These are phyloP conservation scores for Kitagawia praeruptora DNA, from an alignment of 129 eudicot genomes.

Conservation along the genomic window DNA sequence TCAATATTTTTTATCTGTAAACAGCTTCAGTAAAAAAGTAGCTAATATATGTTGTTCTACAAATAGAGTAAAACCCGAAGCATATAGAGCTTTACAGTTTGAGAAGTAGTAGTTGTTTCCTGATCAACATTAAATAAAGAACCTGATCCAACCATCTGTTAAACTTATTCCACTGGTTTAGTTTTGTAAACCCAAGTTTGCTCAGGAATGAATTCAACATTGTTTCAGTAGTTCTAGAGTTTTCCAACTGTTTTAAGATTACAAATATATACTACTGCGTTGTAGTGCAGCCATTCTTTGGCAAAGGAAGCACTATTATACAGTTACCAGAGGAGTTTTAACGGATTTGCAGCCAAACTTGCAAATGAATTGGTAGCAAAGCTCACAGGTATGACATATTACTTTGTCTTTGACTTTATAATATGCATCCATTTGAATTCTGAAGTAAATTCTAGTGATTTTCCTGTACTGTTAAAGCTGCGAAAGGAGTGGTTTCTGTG, in stretches of 20 bases:
- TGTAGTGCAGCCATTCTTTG: slow-evolving; percentile 11
- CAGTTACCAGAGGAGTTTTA: slow-evolving; percentile 31
- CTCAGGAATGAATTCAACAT: neutral
- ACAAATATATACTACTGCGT: neutral
- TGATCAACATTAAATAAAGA: neutral
- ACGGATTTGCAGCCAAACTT: slow-evolving; percentile 38
- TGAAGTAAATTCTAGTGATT: neutral
- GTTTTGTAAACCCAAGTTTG: neutral
- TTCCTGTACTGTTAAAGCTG: neutral
- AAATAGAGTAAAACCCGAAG: too few relatives aligned
- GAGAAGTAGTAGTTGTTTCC: neutral
- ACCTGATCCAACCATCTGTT: too few relatives aligned
- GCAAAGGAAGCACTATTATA: slow-evolving; percentile 27
- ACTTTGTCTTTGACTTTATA: neutral
- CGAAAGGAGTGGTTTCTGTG: slow-evolving; percentile 16
- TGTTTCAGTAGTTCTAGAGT: neutral
- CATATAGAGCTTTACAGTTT: too few relatives aligned
- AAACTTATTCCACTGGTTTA: neutral
- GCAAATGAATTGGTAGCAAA: slow-evolving; percentile 21
- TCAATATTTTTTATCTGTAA: too few relatives aligned
- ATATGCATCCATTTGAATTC: neutral
- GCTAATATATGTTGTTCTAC: too few relatives aligned
- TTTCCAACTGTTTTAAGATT: neutral
- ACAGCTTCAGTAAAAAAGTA: too few relatives aligned
- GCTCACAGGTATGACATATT: slow-evolving; percentile 13